Conservation (phyloP, 169 alveolate species). For the Eimeria maxima region DNA sequence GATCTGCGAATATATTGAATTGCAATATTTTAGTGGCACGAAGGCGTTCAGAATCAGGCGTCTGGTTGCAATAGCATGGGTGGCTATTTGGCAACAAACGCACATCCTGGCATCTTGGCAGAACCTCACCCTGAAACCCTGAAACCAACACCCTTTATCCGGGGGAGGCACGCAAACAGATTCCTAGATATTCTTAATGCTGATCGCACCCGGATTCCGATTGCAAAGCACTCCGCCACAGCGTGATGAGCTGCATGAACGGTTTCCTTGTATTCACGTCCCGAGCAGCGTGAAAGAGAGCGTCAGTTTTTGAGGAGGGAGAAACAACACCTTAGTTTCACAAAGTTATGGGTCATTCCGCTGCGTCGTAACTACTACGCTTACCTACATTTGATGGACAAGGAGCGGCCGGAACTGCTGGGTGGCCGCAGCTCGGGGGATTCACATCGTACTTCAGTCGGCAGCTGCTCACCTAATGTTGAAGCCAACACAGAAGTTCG, state of each 20-base stretch:
- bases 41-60: not conserved
- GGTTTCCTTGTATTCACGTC: not conserved
- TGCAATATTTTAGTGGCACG: not conserved
- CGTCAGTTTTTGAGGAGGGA: not conserved
- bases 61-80: not conserved
- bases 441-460: not conserved
- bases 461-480: not conserved
- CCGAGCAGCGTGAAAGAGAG: not conserved
- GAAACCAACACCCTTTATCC: not conserved
- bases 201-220: not conserved
- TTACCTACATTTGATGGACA: not conserved
- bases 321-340: not conserved
- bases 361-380: not conserved
- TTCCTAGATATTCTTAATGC: not conserved
- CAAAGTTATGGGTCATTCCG: not conserved
- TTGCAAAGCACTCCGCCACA: not conserved
- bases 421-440: not conserved
- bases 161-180: not conserved
- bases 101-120: not conserved
- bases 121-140: not conserved
- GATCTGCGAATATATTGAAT: not conserved
- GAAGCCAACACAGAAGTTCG: not conserved
- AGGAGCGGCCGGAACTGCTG: not conserved
- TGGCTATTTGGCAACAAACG: not conserved
- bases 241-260: not conserved